phyloP scores from a whole-genome alignment of 148 eudicot species.

The Cornus kousa region DNA sequence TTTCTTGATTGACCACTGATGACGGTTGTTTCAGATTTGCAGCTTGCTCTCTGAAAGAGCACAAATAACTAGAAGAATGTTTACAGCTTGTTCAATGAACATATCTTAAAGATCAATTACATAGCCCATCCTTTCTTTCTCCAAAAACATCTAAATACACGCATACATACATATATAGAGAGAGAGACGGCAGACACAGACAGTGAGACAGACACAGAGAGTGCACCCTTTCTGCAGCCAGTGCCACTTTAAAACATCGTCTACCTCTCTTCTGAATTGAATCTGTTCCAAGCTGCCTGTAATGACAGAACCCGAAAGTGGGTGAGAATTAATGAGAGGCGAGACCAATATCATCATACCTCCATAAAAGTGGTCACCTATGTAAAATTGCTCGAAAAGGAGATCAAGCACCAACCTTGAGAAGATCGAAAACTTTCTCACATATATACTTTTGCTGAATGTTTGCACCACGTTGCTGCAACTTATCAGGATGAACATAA shows the following conservation, averaged over 20 bases:
- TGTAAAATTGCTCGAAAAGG: slow-evolving; percentile 2
- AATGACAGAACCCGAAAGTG: slow-evolving; percentile 3
- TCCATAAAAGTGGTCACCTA: background rate
- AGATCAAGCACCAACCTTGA: slow-evolving; percentile 54
- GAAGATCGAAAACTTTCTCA: slow-evolving; percentile 94
- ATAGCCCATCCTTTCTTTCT: no score
- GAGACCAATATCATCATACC: background rate
- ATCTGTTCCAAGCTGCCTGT: slow-evolving; percentile 92
- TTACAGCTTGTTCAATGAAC: background rate
- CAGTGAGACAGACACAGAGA: background rate
- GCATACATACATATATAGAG: no score
- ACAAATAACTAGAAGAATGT: background rate
- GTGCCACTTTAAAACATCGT: background rate
- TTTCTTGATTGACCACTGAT: background rate
- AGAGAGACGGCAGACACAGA: no score
- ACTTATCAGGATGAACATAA: slow-evolving; percentile 94
- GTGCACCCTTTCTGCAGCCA: background rate
- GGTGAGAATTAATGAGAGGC: background rate
- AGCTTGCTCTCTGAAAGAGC: background rate
- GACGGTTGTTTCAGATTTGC: background rate
- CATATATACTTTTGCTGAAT: slow-evolving; percentile 92
- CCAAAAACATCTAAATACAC: no score
- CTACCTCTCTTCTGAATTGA: slow-evolving; percentile 69
- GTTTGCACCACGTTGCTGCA: slow-evolving; percentile 94
- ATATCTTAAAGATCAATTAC: background rate